Percentiles rank a stretch among this genome's conserved stretches.
Conservation (phyloP, 768 basidiomycete species). For the Boletus tomentosulus region DNA sequence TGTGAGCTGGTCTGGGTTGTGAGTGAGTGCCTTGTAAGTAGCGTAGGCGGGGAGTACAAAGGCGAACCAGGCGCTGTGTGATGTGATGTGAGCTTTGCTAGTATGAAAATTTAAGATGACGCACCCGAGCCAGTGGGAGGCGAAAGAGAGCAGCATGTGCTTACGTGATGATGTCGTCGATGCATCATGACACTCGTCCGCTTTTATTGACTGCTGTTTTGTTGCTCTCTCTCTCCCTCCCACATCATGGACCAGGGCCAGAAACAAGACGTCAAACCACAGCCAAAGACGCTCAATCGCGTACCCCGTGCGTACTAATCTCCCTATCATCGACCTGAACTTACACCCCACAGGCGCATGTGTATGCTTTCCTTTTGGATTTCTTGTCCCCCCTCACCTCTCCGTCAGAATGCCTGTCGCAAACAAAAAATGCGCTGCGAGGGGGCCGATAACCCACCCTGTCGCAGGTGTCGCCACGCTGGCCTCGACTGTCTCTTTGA, state of each 20-base stretch:
- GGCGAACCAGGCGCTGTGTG: conserved; percentile 62
- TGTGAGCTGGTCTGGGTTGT: conserved; percentile 40
- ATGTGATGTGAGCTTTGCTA: neutral
- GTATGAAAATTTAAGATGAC: neutral
- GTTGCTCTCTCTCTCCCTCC: conserved; percentile 6
- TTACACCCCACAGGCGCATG: conserved; percentile 60
- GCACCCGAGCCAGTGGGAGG: conserved; percentile 50
- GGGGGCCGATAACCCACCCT: conserved; percentile 96
- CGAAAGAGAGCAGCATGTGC: conserved; percentile 45
- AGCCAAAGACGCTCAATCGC: conserved; percentile 74
- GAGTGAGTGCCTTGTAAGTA: conserved; percentile 64
- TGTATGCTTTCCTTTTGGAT: conserved; percentile 40
- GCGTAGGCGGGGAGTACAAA: conserved; percentile 60
- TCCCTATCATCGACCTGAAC: conserved; percentile 4
- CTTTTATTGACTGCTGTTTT: conserved; percentile 21
- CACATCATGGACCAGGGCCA: conserved; percentile 37
- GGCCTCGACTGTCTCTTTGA: conserved; percentile 93
- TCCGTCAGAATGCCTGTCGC: conserved; percentile 80
- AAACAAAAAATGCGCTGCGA: conserved; percentile 98
- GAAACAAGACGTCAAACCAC: conserved; percentile 71
- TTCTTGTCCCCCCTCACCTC: conserved; percentile 15
- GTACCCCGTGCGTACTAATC: conserved; percentile 66
- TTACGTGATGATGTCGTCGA: neutral
- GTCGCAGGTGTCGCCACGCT: conserved; percentile 85
- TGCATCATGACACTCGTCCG: neutral